Conservation (phyloP, 805 yeast species). For the Cyberlindnera maclurae region DNA sequence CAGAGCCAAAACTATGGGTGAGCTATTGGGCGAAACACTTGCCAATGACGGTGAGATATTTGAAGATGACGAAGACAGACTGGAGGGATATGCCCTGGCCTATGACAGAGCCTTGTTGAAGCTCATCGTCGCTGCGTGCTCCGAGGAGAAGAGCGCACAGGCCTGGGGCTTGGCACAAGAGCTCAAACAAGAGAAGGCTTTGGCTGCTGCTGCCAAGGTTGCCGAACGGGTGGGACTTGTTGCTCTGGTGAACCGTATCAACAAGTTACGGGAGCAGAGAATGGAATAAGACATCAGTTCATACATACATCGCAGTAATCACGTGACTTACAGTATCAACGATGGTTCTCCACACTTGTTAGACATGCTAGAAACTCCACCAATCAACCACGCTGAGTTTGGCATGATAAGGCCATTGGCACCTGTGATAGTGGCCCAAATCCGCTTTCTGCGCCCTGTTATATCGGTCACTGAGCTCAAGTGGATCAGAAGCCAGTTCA, state of each 20-base stretch:
- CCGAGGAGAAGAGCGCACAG: conserved; percentile 52
- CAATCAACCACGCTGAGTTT: no score
- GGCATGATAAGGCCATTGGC: not conserved
- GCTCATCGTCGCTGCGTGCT: conserved; percentile 68
- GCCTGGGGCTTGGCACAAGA: conserved; percentile 65
- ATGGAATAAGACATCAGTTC: conserved; percentile 21
- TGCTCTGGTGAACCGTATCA: conserved; percentile 46
- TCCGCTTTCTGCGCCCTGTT: not conserved
- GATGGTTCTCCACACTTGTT: no score
- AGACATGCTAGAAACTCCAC: no score
- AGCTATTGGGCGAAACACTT: conserved; percentile 50
- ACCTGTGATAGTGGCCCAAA: conserved; percentile 1
- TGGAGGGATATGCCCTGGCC: conserved; percentile 44
- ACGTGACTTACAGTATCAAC: no score
- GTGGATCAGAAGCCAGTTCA: not conserved
- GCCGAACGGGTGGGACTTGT: conserved; percentile 64
- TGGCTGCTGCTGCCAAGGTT: conserved; percentile 77
- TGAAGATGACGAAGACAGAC: conserved; percentile 43
- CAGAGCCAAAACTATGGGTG: conserved; percentile 54
- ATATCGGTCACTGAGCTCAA: not conserved
- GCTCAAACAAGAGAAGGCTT: conserved; percentile 69
- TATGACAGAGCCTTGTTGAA: conserved; percentile 76
- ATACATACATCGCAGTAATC: no score
- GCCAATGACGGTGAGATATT: conserved; percentile 35
- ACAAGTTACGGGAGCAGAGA: conserved; percentile 44